These are phyloP conservation scores for Cicer yamashitae DNA, from an alignment of 306 rosid genomes.

Conservation along the genomic window DNA sequence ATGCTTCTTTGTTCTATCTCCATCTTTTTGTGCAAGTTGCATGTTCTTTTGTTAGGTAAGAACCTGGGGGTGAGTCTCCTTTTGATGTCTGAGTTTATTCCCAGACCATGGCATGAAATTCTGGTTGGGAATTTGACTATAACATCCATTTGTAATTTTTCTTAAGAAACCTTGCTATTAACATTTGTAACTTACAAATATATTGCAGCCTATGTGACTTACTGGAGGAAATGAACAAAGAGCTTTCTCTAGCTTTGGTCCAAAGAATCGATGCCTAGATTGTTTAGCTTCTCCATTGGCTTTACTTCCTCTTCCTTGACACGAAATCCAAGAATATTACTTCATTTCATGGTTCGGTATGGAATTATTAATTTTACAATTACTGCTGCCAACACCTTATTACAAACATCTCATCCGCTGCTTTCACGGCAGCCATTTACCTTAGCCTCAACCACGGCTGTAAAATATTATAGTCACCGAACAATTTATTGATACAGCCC, in stretches of 20 bases:
- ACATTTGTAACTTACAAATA: slow-evolving; percentile 20
- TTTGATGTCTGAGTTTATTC: slow-evolving; percentile 31
- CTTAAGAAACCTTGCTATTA: neutral
- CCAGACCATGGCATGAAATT: slow-evolving; percentile 33
- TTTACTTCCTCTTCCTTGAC: slow-evolving; percentile 46
- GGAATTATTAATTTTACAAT: neutral
- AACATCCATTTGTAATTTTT: slow-evolving; percentile 46
- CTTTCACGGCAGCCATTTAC: neutral
- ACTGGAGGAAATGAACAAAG: slow-evolving; percentile 56
- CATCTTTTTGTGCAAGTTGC: slow-evolving; percentile 43
- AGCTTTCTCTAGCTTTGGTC: slow-evolving; percentile 39
- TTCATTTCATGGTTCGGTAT: slow-evolving; percentile 7
- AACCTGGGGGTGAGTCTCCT: slow-evolving; percentile 28
- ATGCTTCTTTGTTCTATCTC: slow-evolving; percentile 16
- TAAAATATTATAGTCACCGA: neutral
- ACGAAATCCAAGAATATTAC: slow-evolving; percentile 64
- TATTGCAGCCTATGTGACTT: slow-evolving; percentile 20
- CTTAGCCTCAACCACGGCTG: neutral
- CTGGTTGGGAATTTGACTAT: slow-evolving; percentile 40
- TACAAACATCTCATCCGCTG: neutral
- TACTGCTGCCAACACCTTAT: neutral
- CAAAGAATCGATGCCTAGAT: slow-evolving; percentile 51
- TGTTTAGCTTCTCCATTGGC: slow-evolving; percentile 41
- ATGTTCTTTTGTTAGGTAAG: slow-evolving; percentile 34
- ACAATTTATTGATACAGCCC: neutral